These are phyloP conservation scores for Apiotrichum brassicae DNA, from an alignment of 1,284 basidiomycete species.

Conservation along the genomic window DNA sequence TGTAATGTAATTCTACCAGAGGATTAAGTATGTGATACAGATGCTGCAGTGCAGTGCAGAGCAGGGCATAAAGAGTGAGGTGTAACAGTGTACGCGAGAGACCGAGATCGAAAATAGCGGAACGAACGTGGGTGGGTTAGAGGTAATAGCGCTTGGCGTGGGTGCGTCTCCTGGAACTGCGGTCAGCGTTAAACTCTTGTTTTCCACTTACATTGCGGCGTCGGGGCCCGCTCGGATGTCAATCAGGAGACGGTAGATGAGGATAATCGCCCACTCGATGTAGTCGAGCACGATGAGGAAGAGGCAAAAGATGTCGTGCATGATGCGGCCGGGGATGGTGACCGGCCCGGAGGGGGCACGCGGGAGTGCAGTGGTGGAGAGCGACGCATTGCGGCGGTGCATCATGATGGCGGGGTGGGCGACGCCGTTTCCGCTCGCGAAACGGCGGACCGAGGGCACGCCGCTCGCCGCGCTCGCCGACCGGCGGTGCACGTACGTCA, in stretches of 20 bases:
- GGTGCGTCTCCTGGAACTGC: conserved; percentile 5
- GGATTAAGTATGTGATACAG: too few species aligned
- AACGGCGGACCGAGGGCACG: neutral
- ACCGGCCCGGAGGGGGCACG: neutral
- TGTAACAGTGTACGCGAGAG: too few species aligned
- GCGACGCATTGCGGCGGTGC: conserved; percentile 6
- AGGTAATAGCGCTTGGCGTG: conserved; percentile 11
- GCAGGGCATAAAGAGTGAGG: too few species aligned
- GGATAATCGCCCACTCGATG: conserved; percentile 26
- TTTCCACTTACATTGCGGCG: neutral
- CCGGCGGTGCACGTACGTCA: conserved; percentile 3
- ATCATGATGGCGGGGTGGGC: neutral
- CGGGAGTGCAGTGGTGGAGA: neutral
- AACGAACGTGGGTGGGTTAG: neutral
- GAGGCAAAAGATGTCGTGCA: conserved; percentile 29
- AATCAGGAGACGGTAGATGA: conserved; percentile 24
- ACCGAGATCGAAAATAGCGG: too few species aligned
- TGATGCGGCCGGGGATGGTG: conserved; percentile 25
- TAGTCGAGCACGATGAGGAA: conserved; percentile 25
- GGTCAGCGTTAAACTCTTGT: neutral
- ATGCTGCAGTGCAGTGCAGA: too few species aligned
- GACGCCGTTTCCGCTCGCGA: conserved; percentile 2
- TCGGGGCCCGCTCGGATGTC: conserved; percentile 25
- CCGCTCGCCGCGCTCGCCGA: neutral
- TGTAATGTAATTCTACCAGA: too few species aligned